These are phyloP conservation scores for Porcisia deanei DNA, from an alignment of 208 protist genomes.

Conservation along the genomic window DNA sequence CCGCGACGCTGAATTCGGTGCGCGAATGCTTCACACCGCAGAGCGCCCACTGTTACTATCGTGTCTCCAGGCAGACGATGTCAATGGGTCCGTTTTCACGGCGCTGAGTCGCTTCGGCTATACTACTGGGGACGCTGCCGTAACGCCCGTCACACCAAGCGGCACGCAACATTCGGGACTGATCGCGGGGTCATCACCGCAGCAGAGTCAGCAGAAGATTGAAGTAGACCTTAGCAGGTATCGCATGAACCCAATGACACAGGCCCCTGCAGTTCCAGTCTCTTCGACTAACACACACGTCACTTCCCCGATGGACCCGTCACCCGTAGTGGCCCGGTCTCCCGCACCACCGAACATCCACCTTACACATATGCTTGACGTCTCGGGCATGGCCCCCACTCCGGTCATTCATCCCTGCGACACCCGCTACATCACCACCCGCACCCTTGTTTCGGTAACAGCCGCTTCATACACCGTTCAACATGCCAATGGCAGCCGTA, in stretches of 20 bases:
- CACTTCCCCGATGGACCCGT: background rate
- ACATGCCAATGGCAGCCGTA: constrained; percentile 10
- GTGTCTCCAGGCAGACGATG: constrained; percentile 24
- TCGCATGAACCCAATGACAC: constrained; percentile 20
- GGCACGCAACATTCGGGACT: background rate
- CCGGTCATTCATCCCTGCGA: constrained; percentile 54
- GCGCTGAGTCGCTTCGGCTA: constrained; percentile 22
- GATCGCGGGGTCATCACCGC: background rate
- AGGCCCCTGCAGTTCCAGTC: background rate
- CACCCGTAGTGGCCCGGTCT: background rate
- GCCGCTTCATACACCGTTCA: constrained; percentile 44
- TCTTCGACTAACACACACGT: background rate
- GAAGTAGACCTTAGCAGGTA: constrained; percentile 13
- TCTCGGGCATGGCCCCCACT: constrained; percentile 33
- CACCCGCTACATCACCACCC: constrained; percentile 48
- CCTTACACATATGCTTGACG: constrained; percentile 2
- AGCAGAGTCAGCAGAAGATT: constrained; percentile 14
- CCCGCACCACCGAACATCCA: background rate
- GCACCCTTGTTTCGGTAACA: constrained; percentile 48
- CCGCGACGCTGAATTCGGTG: constrained; percentile 41
- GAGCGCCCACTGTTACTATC: constrained; percentile 49
- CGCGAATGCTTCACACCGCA: constrained; percentile 55
- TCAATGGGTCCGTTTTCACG: constrained; percentile 22
- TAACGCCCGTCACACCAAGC: background rate
- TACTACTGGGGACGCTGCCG: constrained; percentile 6